Base-by-base conservation (phyloP, 164 flowering plant genomes). In the Chimonanthus salicifolius region DNA sequence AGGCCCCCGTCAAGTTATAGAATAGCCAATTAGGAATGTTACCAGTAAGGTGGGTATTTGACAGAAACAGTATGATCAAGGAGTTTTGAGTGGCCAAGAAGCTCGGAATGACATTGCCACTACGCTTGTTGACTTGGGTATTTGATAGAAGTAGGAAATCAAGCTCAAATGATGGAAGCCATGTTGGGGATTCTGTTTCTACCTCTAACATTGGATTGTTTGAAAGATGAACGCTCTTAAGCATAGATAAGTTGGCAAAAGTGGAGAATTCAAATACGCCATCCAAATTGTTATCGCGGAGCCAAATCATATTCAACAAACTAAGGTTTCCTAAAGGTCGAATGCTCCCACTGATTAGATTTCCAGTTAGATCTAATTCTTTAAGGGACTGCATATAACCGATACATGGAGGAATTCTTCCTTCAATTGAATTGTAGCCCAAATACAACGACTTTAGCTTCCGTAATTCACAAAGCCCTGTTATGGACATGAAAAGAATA, bases 171-270 rank as follows among this genome's bases (percentile, higher is more conserved):
- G 72, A 9, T 44, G 64, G 49, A 33, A 51, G 5, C 72, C 64
- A 70, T 4, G 16, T 13, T 11, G 63, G 64, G 5, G 3, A 33
- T 8, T 51, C 64, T 1, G 21, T 70, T 54, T 70, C 72, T 4
- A 70, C 72, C 60, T 54, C 44, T 70, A 58, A 21, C 4, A 4
- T 63, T 20, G 8, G 47, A 54, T 51, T 51, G 20, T 5, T 2
- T 13, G 72, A 70, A 43, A 68, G 70, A 11, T 47, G 43, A 68
- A 68, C 15, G 3, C 6, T 0, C 9, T 2, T 0, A 9, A 68
- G 67, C 46, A 16, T 13, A 3, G 74, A 71, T 43, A 62, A 58
- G n/a, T 71, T 62, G 46, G 67, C 74, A 62, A 71, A 47, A 33
- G 9, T 71, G 18, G 67, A 71, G 18, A 71, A 49, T n/a, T 67